Conservation (phyloP, 805 yeast species). For the Priceomyces haplophilus region DNA sequence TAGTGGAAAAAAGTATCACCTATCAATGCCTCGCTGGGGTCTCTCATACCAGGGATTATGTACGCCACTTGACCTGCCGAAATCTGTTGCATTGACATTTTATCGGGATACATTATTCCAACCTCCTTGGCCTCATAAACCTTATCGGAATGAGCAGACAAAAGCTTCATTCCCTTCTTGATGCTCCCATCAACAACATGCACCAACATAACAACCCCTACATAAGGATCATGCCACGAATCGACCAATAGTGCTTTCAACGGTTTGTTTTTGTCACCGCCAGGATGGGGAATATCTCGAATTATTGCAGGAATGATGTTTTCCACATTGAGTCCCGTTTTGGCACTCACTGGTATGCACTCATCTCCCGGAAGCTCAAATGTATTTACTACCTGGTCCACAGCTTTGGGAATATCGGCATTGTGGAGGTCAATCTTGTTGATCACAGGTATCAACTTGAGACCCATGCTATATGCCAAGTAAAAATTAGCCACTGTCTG, state of each 20-base stretch:
- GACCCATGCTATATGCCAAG: constrained; percentile 80
- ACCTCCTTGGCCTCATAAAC: constrained; percentile 87
- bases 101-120: constrained; percentile 94
- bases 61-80: constrained; percentile 94
- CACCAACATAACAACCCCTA: constrained; percentile 85
- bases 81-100: constrained; percentile 58
- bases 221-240: constrained; percentile 93
- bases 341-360: constrained; percentile 85
- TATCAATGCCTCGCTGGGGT: constrained; percentile 77
- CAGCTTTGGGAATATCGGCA: constrained; percentile 78
- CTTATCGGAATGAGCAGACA: constrained; percentile 72
- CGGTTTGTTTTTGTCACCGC: constrained; percentile 52
- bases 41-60: constrained; percentile 91
- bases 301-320: constrained; percentile 77
- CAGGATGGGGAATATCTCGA: constrained; percentile 77
- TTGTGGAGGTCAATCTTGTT: constrained; percentile 88
- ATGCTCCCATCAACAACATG: constrained; percentile 81
- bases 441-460: constrained; percentile 81
- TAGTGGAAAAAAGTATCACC: constrained; percentile 84
- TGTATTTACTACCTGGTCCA: constrained; percentile 79
- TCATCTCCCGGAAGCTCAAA: constrained; percentile 77
- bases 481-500: constrained; percentile 98
- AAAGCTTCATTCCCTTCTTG: constrained; percentile 68
- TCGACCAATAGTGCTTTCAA: constrained; percentile 83
- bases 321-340: constrained; percentile 80